A percentile compares a stretch with the other conserved stretches of the same genome.
phyloP scores from a whole-genome alignment of 345 rosid genomes.

The Rhodamnia argentea region DNA sequence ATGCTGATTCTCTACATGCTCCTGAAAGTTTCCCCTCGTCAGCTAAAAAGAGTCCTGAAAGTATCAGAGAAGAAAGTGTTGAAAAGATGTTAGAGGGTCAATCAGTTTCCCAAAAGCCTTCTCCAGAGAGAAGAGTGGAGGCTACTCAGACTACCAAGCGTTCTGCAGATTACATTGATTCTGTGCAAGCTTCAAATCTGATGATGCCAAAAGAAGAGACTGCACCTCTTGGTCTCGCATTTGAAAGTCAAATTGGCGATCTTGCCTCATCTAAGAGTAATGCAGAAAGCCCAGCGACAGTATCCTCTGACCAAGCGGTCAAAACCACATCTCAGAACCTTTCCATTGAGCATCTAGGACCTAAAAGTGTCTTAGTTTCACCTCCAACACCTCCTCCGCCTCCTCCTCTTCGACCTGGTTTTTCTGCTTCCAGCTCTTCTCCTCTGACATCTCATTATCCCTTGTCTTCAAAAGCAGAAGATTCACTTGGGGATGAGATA shows the following conservation, averaged over 20 bases:
- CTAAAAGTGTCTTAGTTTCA: constrained; percentile 11
- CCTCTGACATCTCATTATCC: neutral
- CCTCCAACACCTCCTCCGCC: constrained; percentile 20
- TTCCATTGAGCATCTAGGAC: constrained; percentile 9
- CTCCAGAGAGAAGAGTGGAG: constrained; percentile 4
- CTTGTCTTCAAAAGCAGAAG: neutral
- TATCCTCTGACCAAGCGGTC: constrained; percentile 2
- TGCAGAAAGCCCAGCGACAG: neutral
- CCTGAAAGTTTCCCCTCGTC: constrained; percentile 22
- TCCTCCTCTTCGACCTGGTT: constrained; percentile 4
- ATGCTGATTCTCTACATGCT: constrained; percentile 13
- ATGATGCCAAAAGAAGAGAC: constrained; percentile 15
- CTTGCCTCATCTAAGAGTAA: constrained; percentile 10
- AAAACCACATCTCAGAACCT: constrained; percentile 1
- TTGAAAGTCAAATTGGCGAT: constrained; percentile 17
- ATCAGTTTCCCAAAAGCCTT: constrained; percentile 11
- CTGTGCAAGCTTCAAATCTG: constrained; percentile 16
- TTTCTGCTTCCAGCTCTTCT: constrained; percentile 14
- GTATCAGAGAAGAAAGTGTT: constrained; percentile 20
- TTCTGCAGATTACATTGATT: neutral
- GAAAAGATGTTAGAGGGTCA: constrained; percentile 8
- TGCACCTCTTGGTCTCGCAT: constrained; percentile 7
- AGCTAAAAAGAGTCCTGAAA: constrained; percentile 28
- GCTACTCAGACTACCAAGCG: constrained; percentile 3
- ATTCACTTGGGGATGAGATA: neutral